These are phyloP conservation scores for Jamesozyma piceae DNA, from an alignment of 805 yeast genomes.

Conservation along the genomic window DNA sequence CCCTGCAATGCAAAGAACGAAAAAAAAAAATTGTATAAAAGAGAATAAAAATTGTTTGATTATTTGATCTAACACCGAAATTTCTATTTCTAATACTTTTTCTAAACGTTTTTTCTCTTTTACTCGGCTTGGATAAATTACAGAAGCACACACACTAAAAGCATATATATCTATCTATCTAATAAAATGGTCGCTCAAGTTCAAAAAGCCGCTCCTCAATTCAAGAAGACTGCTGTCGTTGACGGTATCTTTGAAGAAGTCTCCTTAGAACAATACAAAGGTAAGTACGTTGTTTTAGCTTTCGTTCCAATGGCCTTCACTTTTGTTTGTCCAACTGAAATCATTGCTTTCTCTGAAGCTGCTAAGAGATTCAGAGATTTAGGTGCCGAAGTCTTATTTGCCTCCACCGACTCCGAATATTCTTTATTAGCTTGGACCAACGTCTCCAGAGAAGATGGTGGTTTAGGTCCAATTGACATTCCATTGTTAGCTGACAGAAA, in stretches of 20 bases:
- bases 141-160: too few species aligned
- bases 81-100: too few species aligned
- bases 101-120: too few species aligned
- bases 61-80: too few species aligned
- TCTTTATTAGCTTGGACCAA: constrained; percentile 97
- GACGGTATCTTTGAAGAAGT: constrained; percentile 95
- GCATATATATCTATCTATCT: too few species aligned
- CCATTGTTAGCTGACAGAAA: constrained; percentile 95
- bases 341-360: constrained; percentile 96
- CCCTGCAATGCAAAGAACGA: not conserved
- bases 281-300: constrained; percentile 95
- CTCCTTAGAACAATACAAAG: constrained; percentile 89
- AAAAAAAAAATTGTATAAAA: not conserved
- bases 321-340: constrained; percentile 98
- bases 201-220: constrained; percentile 93
- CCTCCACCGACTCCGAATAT: constrained; percentile 98
- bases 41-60: not conserved
- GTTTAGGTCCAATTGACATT: constrained; percentile 88
- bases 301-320: constrained; percentile 99
- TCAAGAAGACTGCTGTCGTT: constrained; percentile 94
- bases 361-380: constrained; percentile 79
- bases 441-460: constrained; percentile 93
- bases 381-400: constrained; percentile 83
- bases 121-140: too few species aligned
- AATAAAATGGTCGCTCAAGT: constrained; percentile 82